A percentile compares a stretch with the other conserved stretches of the same genome.
phyloP scores from a whole-genome alignment of 306 rosid species.

The Benincasa hispida region DNA sequence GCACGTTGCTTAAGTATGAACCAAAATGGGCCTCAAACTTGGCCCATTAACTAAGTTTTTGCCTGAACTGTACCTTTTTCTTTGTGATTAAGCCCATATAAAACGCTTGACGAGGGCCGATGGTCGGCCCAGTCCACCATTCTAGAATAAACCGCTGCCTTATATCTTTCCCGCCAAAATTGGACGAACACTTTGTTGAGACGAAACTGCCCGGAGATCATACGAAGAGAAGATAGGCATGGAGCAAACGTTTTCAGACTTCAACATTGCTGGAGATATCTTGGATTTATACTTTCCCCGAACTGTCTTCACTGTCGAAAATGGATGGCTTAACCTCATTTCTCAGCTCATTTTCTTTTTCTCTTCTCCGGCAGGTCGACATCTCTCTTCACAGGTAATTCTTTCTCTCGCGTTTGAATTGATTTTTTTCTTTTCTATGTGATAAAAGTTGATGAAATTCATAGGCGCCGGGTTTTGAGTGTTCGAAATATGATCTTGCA shows the following conservation, averaged over 20 bases:
- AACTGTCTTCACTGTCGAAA: slow-evolving; percentile 44
- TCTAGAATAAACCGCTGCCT: background rate
- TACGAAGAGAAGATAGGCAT: background rate
- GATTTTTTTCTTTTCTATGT: background rate
- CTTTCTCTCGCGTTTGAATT: background rate
- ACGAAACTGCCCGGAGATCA: slow-evolving; percentile 10
- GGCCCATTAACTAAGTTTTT: too few relatives aligned
- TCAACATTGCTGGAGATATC: slow-evolving; percentile 14
- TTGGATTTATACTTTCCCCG: slow-evolving; percentile 45
- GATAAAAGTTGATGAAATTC: background rate
- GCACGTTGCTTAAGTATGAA: too few relatives aligned
- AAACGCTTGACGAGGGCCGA: background rate
- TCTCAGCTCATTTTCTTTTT: slow-evolving; percentile 47
- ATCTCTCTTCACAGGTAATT: slow-evolving; percentile 43
- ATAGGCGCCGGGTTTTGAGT: background rate
- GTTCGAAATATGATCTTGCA: background rate
- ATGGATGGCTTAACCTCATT: slow-evolving; percentile 44
- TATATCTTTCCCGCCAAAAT: slow-evolving; percentile 29
- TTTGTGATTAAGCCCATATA: background rate
- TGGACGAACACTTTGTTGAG: background rate
- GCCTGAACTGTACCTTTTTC: background rate
- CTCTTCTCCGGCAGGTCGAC: slow-evolving; percentile 33
- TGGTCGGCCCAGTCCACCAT: background rate
- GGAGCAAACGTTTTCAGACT: slow-evolving; percentile 17
- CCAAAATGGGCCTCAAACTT: too few relatives aligned